Evolutionary conservation across 805 yeast genomes (phyloP).

Genomic region (Teunomyces gatunensis): DNA sequence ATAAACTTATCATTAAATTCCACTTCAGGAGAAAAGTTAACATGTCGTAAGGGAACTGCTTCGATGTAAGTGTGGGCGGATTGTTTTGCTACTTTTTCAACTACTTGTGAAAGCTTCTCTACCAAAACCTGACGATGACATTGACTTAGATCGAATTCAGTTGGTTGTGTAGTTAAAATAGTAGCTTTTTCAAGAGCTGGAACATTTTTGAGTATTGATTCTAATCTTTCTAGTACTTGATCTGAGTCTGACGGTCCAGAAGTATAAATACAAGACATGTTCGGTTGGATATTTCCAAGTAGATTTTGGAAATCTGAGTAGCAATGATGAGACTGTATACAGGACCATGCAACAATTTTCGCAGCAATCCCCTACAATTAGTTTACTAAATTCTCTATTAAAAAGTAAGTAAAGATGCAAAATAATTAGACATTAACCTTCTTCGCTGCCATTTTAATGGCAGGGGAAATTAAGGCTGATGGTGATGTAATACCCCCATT

Average conservation of each 20-base stretch:
- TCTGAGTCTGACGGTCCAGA: neutral
- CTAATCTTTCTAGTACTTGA: neutral
- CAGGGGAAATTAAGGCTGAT: neutral
- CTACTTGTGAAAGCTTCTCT: neutral
- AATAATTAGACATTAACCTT: neutral
- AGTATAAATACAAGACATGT: neutral
- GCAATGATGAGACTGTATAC: neutral
- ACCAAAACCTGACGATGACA: neutral
- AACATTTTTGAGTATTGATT: neutral
- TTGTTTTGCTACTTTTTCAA: constrained; percentile 9
- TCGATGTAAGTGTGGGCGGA: neutral
- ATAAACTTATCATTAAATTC: neutral
- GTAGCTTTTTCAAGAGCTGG: neutral
- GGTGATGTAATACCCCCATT: constrained; percentile 20
- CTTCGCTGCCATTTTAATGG: constrained; percentile 1
- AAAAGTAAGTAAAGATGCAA: neutral
- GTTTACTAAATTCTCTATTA: neutral
- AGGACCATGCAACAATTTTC: neutral
- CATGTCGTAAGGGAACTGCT: neutral
- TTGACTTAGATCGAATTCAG: neutral
- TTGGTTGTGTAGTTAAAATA: neutral
- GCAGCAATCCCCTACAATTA: neutral
- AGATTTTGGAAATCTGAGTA: neutral
- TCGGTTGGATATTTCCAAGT: neutral
- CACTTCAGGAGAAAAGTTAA: neutral